phyloP scores from a whole-genome alignment of 805 yeast genomes.

The Yarrowia sp. region DNA sequence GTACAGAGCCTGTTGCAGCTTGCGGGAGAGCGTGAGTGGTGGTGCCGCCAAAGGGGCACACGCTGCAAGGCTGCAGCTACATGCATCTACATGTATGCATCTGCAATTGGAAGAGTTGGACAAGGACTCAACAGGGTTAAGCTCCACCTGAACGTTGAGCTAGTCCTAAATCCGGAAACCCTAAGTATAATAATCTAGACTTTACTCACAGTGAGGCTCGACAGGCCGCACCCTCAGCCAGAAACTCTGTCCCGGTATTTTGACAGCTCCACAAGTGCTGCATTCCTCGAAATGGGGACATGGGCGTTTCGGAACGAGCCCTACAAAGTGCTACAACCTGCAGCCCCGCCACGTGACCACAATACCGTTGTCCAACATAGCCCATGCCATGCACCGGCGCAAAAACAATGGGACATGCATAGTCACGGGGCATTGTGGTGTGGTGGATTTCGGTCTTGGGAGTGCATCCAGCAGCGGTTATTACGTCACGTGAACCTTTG shows the following conservation, averaged over 20 bases:
- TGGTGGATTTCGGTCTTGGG: too few relatives aligned
- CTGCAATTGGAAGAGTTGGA: conserved; percentile 4
- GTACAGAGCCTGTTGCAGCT: conserved; percentile 4
- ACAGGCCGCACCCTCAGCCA: too few relatives aligned
- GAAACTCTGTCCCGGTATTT: too few relatives aligned
- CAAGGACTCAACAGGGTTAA: background rate
- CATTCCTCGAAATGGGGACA: background rate
- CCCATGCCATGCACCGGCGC: too few relatives aligned
- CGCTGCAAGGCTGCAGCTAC: conserved; percentile 34
- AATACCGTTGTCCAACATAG: too few relatives aligned
- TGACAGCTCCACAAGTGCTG: too few relatives aligned
- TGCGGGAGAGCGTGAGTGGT: conserved; percentile 30
- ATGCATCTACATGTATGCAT: conserved; percentile 27
- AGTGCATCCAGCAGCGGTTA: background rate
- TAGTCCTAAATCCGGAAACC: conserved; percentile 16
- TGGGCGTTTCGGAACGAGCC: conserved; percentile 16
- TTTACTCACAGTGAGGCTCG: background rate
- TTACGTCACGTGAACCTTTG: conserved; percentile 11
- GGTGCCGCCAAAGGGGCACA: conserved; percentile 36
- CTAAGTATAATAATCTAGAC: background rate
- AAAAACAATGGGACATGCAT: too few relatives aligned
- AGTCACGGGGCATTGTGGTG: too few relatives aligned
- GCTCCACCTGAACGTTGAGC: conserved; percentile 9
- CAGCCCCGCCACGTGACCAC: too few relatives aligned
- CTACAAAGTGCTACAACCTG: background rate